Evolutionary conservation across 2,329 filamentous ascomycete genomes (phyloP), one percentile per base, ranked within the genome.

Genomic region (Paecilomyces formosus): DNA sequence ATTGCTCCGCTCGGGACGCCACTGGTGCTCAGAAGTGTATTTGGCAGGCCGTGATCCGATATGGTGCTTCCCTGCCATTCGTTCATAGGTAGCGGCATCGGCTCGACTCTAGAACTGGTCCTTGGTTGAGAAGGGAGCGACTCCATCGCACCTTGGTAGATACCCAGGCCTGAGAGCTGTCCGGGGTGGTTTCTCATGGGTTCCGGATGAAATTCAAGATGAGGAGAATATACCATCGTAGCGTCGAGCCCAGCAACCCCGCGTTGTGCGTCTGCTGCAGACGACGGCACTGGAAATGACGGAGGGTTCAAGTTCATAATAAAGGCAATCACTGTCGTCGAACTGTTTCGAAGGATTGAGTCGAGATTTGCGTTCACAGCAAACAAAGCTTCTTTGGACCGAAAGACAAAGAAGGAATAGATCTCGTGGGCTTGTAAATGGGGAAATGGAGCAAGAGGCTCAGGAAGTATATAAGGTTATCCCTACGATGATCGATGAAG

Each of bases 141-240:
- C n/a, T 67, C 67, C n/a, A 66, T 61, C 7, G 62, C 64, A 56
- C 66, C 66, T 51, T 65, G 59, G 11, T 68, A 65, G 24, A 75
- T 72, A 1, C 72, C 74, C 26, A 75, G 58, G 9, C 72, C 71
- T 28, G 65, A 54, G 3, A 60, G 22, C 28, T 61, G 57, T 35
- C 65, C 62, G 22, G 65, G 58, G 58, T 57, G 61, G 28, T 51
- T 57, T 26, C 53, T 57, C 58, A 59, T 31, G 45, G 56, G 49
- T 49, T 61, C 61, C 39, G 55, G 58, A 49, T 63, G 57, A 21
- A 58, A 51, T 51, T 39, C 58, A 55, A 51, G 58, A 30, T 54
- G 61, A 50, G 68, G 67, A 2, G 68, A 61, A 58, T 71, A 73
- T 13, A 59, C 35, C 18, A 61, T 58, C 31, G 62, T 56, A 50